Evolutionary conservation across 2,329 filamentous ascomycete species (phyloP).

Genomic region (Plenodomus biglobosus): DNA sequence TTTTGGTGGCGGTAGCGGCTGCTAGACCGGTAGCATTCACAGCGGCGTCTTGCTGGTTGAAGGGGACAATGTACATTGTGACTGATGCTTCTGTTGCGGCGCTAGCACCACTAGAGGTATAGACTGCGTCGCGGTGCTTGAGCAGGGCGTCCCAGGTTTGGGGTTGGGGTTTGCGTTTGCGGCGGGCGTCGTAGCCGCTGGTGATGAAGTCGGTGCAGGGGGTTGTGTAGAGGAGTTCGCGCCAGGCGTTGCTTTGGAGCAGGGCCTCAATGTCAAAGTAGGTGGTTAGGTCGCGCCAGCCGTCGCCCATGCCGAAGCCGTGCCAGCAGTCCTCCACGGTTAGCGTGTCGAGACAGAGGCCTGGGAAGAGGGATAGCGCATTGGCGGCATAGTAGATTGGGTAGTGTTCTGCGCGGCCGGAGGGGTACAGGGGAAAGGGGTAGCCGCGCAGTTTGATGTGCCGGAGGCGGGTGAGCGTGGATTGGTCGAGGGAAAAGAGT

Average conservation of each 20-base stretch:
- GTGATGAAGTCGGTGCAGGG: constrained; percentile 41
- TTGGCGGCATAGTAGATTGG: constrained; percentile 37
- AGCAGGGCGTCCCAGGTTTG: constrained; percentile 35
- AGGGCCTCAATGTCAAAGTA: constrained; percentile 40
- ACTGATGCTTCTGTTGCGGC: constrained; percentile 33
- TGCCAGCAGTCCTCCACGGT: constrained; percentile 42
- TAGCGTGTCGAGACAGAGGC: constrained; percentile 35
- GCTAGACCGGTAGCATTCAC: no score
- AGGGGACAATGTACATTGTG: constrained; percentile 36
- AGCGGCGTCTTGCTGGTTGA: constrained; percentile 13
- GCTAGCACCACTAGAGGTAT: no score
- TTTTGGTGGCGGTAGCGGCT: no score
- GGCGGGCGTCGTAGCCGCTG: constrained; percentile 35
- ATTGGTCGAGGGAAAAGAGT: constrained; percentile 34
- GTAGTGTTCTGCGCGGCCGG: constrained; percentile 30
- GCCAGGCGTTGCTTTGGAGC: constrained; percentile 39
- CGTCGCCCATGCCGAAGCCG: constrained; percentile 36
- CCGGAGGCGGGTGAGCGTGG: constrained; percentile 35
- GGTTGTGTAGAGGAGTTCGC: constrained; percentile 35
- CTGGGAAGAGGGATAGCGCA: constrained; percentile 35
- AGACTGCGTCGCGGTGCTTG: constrained; percentile 33
- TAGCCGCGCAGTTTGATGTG: constrained; percentile 36
- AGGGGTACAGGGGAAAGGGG: constrained; percentile 37
- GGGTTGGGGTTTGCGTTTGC: constrained; percentile 33
- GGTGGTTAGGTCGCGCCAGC: constrained; percentile 40